These are phyloP conservation scores for Pseudogymnoascus sp. DNA, from an alignment of 2,329 filamentous ascomycete species.

Conservation along the genomic window DNA sequence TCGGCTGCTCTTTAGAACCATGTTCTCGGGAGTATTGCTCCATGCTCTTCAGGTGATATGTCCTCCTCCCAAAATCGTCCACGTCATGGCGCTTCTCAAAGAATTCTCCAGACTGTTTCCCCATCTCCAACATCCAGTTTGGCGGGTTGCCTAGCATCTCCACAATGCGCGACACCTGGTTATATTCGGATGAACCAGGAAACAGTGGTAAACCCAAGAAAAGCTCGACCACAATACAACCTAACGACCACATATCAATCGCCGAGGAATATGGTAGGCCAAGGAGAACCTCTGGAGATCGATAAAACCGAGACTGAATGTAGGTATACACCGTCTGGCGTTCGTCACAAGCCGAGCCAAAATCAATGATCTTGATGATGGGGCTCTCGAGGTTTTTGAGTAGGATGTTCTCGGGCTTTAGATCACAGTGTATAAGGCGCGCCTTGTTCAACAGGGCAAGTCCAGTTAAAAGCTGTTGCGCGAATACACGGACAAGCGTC, in stretches of 20 bases:
- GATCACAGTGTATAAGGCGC: constrained; percentile 91
- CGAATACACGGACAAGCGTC: constrained; percentile 92
- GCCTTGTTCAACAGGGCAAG: constrained; percentile 91
- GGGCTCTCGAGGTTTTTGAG: constrained; percentile 97
- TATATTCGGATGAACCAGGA: constrained; percentile 96
- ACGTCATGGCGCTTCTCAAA: constrained; percentile 77
- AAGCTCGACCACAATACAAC: constrained; percentile 95
- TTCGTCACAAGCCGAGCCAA: constrained; percentile 96
- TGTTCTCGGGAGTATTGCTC: constrained; percentile 96
- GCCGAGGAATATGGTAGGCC: constrained; percentile 95
- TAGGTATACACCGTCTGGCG: constrained; percentile 98
- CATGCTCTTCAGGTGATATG: constrained; percentile 91
- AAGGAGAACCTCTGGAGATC: constrained; percentile 91
- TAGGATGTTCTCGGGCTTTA: constrained; percentile 97
- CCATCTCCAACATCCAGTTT: constrained; percentile 99
- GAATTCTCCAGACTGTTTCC: constrained; percentile 94
- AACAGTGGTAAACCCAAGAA: constrained; percentile 93
- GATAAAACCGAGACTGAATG: constrained; percentile 96
- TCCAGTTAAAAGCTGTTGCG: constrained; percentile 90
- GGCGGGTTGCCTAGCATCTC: constrained; percentile 97
- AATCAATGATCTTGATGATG: constrained; percentile 99
- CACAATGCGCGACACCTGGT: constrained; percentile 92
- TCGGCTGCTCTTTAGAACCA: constrained; percentile 94
- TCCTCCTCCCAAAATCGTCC: constrained; percentile 88
- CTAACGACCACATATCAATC: constrained; percentile 99